A percentile compares a stretch with the other conserved stretches of the same genome.
phyloP scores from a whole-genome alignment of 257 asterid species.

The Solanum appendiculatum region DNA sequence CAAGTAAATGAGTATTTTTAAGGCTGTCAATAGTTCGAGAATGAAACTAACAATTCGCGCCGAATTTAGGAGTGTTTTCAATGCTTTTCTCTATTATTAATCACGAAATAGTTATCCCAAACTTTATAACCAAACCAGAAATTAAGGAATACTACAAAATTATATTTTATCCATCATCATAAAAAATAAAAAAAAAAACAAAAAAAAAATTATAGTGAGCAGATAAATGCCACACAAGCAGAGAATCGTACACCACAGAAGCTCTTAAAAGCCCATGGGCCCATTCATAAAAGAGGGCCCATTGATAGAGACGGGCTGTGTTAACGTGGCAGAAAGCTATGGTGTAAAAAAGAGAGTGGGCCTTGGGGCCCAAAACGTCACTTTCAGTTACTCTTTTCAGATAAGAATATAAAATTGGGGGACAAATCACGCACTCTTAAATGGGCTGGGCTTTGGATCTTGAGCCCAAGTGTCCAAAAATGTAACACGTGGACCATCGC shows the following conservation, averaged over 20 bases:
- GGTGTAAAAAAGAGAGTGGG: slow-evolving; percentile 12
- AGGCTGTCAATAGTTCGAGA: rapidly evolving
- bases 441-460: slow-evolving; percentile 12
- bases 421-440: not conserved
- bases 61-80: not conserved
- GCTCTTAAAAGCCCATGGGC: slow-evolving; percentile 9
- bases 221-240: slow-evolving; percentile 32
- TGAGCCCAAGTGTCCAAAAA: not conserved
- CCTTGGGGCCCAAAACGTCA: slow-evolving; percentile 9
- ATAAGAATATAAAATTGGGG: slow-evolving; percentile 25
- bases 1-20: too few species aligned
- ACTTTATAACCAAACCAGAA: not conserved
- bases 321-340: slow-evolving; percentile 35
- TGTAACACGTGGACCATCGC: slow-evolving; percentile 3
- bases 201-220: not conserved
- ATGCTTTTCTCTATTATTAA: too few species aligned
- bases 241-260: slow-evolving; percentile 8
- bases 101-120: too few species aligned
- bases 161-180: not conserved
- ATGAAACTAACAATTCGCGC: not conserved
- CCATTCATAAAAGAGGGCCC: slow-evolving; percentile 11
- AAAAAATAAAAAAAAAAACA: not conserved
- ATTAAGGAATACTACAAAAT: not conserved
- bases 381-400: slow-evolving; percentile 13
- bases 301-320: slow-evolving; percentile 7